Evolutionary conservation across 441 rosid species (phyloP).

Genomic region (Populus hybrid): DNA sequence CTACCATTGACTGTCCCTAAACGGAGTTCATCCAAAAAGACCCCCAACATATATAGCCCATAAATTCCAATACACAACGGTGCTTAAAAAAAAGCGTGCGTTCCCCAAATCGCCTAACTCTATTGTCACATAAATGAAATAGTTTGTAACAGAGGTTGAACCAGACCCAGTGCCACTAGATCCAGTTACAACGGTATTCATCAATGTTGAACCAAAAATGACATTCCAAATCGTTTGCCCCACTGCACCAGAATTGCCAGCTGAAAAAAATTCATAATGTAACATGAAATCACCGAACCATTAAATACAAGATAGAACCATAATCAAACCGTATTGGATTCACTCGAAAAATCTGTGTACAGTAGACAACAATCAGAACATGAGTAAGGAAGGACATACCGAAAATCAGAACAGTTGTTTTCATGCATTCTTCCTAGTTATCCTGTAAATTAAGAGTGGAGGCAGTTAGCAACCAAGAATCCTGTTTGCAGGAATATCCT

Average conservation of each 20-base stretch:
- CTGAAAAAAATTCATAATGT: not conserved
- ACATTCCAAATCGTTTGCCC: not conserved
- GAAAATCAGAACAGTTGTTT: slow-evolving; percentile 9
- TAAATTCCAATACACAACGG: not conserved
- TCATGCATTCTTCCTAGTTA: slow-evolving; percentile 94
- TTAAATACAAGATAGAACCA: not conserved
- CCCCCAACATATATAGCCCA: not conserved
- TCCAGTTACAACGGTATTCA: slow-evolving; percentile 10
- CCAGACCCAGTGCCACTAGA: not conserved
- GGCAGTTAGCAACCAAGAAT: slow-evolving; percentile 7
- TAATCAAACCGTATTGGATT: not conserved
- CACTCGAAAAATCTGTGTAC: slow-evolving; percentile 1
- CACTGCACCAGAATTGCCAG: slow-evolving; percentile 14
- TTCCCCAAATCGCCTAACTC: not conserved
- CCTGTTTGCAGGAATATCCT: not conserved
- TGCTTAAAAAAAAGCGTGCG: not conserved
- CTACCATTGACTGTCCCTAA: not conserved
- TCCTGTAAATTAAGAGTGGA: slow-evolving; percentile 45
- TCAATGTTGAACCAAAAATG: slow-evolving; percentile 11
- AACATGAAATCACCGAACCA: not conserved
- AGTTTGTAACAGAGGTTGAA: slow-evolving; percentile 3
- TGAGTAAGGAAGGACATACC: slow-evolving; percentile 11
- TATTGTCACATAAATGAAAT: slow-evolving; percentile 4
- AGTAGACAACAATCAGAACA: not conserved
- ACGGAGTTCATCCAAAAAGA: slow-evolving; percentile 8